Percentiles rank a stretch among this genome's conserved stretches.
phyloP scores from a whole-genome alignment of 805 yeast genomes.

The Zygosaccharomyces kombuchaensis region DNA sequence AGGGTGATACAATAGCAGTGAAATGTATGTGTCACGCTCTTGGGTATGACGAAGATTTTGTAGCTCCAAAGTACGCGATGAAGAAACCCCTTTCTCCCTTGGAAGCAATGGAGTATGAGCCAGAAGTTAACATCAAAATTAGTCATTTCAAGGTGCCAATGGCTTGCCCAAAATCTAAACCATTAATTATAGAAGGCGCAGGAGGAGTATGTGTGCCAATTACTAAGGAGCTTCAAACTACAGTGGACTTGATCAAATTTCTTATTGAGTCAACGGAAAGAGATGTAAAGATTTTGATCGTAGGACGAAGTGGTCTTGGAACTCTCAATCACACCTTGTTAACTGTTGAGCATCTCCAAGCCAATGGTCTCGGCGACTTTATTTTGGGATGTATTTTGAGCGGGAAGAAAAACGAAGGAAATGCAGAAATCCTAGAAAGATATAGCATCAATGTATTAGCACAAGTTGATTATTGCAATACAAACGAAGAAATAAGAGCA shows the following conservation, averaged over 20 bases:
- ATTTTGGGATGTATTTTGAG: constrained; percentile 26
- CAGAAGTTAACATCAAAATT: constrained; percentile 14
- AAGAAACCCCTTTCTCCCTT: constrained; percentile 30
- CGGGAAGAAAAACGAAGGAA: constrained; percentile 24
- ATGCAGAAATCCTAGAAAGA: constrained; percentile 17
- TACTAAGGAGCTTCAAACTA: constrained; percentile 22
- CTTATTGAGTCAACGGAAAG: too few relatives aligned
- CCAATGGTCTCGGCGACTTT: constrained; percentile 16
- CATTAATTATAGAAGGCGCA: constrained; percentile 32
- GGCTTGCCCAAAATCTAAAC: too few relatives aligned
- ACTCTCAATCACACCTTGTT: constrained; percentile 32
- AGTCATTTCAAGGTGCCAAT: constrained; percentile 21
- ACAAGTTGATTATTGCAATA: too few relatives aligned
- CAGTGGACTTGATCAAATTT: constrained; percentile 26
- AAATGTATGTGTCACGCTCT: too few relatives aligned
- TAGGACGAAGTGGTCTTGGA: constrained; percentile 31
- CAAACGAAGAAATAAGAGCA: too few relatives aligned
- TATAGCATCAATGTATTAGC: too few relatives aligned
- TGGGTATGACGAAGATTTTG: too few relatives aligned
- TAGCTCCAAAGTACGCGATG: constrained; percentile 20
- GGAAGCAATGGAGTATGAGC: constrained; percentile 27
- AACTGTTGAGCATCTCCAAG: constrained; percentile 24
- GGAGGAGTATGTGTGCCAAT: constrained; percentile 33
- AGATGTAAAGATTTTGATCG: constrained; percentile 27
- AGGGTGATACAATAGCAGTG: constrained; percentile 25